Evolutionary conservation across 1,139 yeast species (phyloP).

Genomic region (Hanseniaspora gamundiae): DNA sequence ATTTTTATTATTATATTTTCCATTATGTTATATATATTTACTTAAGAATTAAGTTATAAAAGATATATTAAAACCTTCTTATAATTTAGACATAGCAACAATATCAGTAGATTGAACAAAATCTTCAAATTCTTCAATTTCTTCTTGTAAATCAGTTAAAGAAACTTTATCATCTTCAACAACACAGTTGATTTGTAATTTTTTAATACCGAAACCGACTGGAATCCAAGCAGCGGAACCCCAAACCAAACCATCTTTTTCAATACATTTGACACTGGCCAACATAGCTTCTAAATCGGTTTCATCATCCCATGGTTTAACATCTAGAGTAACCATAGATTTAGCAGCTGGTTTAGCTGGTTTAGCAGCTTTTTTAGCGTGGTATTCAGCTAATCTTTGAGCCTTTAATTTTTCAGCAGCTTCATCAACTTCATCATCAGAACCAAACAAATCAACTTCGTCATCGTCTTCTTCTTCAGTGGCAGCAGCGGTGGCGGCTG

Average conservation of each 20-base stretch:
- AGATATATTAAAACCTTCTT: too few relatives aligned
- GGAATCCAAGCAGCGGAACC: conserved; percentile 96
- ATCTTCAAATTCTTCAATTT: conserved; percentile 93
- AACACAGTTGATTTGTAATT: conserved; percentile 96
- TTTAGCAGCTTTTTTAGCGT: conserved; percentile 93
- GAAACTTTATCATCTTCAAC: conserved; percentile 96
- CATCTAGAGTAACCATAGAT: conserved; percentile 91
- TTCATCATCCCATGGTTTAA: conserved; percentile 99
- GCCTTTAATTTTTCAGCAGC: conserved; percentile 95
- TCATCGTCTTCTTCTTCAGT: conserved; percentile 78
- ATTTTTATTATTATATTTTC: not conserved
- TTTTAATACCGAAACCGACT: conserved; percentile 99
- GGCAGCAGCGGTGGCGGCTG: conserved; percentile 46
- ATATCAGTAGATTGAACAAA: conserved; percentile 97
- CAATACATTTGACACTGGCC: conserved; percentile 72
- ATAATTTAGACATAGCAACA: conserved; percentile 97
- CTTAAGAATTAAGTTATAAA: too few relatives aligned
- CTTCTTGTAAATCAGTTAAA: conserved; percentile 73
- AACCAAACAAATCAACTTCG: conserved; percentile 90
- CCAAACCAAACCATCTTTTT: conserved; percentile 91
- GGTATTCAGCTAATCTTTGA: conserved; percentile 94
- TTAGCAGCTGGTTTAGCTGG: conserved; percentile 98
- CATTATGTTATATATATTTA: not conserved
- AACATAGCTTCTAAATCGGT: conserved; percentile 84
- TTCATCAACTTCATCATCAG: conserved; percentile 87